Evolutionary conservation across 164 flowering plant genomes (phyloP), one percentile per base, ranked within the genome.

Genomic region (Stephania cephalantha): DNA sequence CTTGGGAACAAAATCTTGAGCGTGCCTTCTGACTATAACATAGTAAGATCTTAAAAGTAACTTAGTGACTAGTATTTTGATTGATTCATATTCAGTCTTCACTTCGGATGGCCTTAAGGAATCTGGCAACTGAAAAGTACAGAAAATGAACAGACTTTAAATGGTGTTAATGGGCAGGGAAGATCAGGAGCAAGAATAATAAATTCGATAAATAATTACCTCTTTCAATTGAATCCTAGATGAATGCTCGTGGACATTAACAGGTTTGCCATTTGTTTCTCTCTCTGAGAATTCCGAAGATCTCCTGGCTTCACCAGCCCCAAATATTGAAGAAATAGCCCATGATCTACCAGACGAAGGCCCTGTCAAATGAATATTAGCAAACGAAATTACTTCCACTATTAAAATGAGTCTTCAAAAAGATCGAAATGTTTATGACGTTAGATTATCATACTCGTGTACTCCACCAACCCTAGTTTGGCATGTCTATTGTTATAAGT

Each of bases 1-100:
- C 79, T 88, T 88, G 20, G 87, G 91, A 61, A 87, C 87, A 12
- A 68, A 81, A 75, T 88, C 89, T 77, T 88, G 76, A 46, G 84
- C 79, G 75, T 82, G 84, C 73, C 83, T 85, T 68, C 86, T 76
- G 31, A 85, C 88, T 80, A 87, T 85, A 72, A 82, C 85, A 79
- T 79, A 85, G 68, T 88, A 88, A 0, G 91, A 88, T 22, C 75
- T 76, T 75, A 88, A 63, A 46, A 87, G 84, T 72, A 86, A 63
- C 74, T 85, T 88, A 5, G 84, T 87, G 31, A 82, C 82, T 7
- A 64, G 6, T 55, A 85, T 76, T 80, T 82, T 84, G 13, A 82
- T 74, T 22, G 74, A 75, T 53, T 83, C 85, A 7, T 78, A 72
- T 25, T 86, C 87, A 52, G 84, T 72, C 11, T 68, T 79, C 22